A percentile compares a stretch with the other conserved stretches of the same genome.
These are phyloP conservation scores for Geopyxis carbonaria DNA, from an alignment of 495 filamentous ascomycete genomes.

Conservation along the genomic window DNA sequence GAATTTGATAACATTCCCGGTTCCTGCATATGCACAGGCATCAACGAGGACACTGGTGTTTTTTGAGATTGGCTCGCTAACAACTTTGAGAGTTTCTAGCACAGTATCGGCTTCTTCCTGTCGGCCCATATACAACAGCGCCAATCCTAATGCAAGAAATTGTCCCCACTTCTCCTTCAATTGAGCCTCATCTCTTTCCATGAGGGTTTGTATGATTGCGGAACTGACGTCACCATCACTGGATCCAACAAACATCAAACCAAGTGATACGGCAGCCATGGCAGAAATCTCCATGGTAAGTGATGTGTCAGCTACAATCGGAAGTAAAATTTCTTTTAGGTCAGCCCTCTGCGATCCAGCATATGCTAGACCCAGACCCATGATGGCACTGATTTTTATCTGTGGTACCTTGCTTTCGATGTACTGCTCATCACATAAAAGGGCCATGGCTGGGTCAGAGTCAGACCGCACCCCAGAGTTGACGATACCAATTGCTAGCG, in stretches of 20 bases:
- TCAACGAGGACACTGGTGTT: conserved; percentile 78
- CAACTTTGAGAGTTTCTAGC: conserved; percentile 82
- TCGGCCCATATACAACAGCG: conserved; percentile 83
- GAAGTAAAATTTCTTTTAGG: conserved; percentile 59
- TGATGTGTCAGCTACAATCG: conserved; percentile 65
- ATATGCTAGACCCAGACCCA: conserved; percentile 88
- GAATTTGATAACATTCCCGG: conserved; percentile 86
- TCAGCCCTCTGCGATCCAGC: conserved; percentile 82
- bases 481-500: conserved; percentile 80
- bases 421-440: conserved; percentile 62
- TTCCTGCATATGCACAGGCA: conserved; percentile 94
- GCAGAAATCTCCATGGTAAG: conserved; percentile 88
- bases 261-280: conserved; percentile 84
- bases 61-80: conserved; percentile 88
- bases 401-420: conserved; percentile 56
- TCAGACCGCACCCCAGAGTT: conserved; percentile 80
- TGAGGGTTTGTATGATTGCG: conserved; percentile 72
- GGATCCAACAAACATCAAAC: conserved; percentile 83
- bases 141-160: conserved; percentile 87
- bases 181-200: conserved; percentile 53
- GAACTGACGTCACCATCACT: conserved; percentile 74
- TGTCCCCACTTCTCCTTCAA: conserved; percentile 95
- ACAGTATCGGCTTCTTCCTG: conserved; percentile 97
- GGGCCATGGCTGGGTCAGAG: conserved; percentile 69
- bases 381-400: conserved; percentile 66